These are phyloP conservation scores for Hypoxylon sp. DNA, from an alignment of 2,329 filamentous ascomycete species.

Conservation along the genomic window DNA sequence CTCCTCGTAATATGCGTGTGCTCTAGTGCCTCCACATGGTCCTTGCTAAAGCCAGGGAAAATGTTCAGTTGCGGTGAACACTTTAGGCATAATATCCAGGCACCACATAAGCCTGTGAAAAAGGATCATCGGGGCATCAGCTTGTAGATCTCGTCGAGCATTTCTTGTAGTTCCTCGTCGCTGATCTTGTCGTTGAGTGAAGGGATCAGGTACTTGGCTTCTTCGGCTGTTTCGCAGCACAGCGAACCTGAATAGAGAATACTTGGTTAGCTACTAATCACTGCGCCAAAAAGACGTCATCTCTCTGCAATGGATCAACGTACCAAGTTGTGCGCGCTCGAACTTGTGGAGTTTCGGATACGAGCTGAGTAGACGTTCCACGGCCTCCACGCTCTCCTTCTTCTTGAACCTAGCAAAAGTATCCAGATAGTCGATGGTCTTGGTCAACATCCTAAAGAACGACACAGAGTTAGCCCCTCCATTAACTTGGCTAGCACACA, in stretches of 20 bases:
- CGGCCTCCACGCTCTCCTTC: constrained; percentile 94
- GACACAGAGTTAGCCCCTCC: constrained; percentile 22
- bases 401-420: constrained; percentile 96
- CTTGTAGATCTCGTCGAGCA: constrained; percentile 93
- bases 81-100: background rate
- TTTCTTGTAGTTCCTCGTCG: constrained; percentile 87
- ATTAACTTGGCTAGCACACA: background rate
- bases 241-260: constrained; percentile 76
- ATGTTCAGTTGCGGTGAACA: constrained; percentile 1
- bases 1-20: background rate
- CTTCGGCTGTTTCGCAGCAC: constrained; percentile 92
- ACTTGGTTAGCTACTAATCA: constrained; percentile 1
- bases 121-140: constrained; percentile 60
- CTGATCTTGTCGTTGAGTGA: constrained; percentile 89
- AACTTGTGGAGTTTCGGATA: constrained; percentile 85
- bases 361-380: constrained; percentile 87
- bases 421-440: constrained; percentile 93
- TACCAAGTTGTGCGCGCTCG: constrained; percentile 92
- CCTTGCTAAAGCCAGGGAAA: background rate
- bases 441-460: constrained; percentile 77
- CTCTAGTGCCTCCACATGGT: background rate
- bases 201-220: constrained; percentile 96
- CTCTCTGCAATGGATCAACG: constrained; percentile 47
- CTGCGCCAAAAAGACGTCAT: background rate
- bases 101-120: background rate